Evolutionary conservation across 1,139 yeast genomes (phyloP).

Genomic region (Sugiyamaella grinbergsii): DNA sequence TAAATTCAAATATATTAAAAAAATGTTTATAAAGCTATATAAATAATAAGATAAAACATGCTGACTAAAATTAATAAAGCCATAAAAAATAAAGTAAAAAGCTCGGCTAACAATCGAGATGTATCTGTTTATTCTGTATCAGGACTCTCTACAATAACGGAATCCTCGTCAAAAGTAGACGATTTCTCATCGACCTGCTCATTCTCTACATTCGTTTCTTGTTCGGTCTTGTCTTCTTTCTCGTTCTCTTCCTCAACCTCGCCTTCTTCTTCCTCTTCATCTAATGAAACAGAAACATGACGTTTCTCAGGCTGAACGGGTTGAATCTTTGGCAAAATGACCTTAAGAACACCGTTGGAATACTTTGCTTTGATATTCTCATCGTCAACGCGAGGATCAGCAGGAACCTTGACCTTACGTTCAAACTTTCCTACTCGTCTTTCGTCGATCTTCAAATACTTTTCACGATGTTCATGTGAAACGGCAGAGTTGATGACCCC

Average conservation of each 20-base stretch:
- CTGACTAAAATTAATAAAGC: no score
- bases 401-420: slow-evolving; percentile 56
- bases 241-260: slow-evolving; percentile 10
- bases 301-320: slow-evolving; percentile 27
- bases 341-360: slow-evolving; percentile 54
- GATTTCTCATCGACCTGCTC: no score
- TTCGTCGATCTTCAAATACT: slow-evolving; percentile 25
- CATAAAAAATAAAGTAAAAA: no score
- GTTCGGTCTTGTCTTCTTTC: neutral
- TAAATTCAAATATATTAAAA: no score
- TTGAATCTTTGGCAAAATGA: slow-evolving; percentile 50
- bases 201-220: no score
- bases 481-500: slow-evolving; percentile 21
- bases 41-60: no score
- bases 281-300: slow-evolving; percentile 24
- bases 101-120: no score
- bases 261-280: slow-evolving; percentile 25
- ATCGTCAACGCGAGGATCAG: slow-evolving; percentile 53
- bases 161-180: no score
- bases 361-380: slow-evolving; percentile 55
- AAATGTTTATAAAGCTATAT: no score
- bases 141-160: no score
- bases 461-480: slow-evolving; percentile 22
- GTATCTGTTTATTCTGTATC: no score
- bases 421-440: slow-evolving; percentile 50